These are phyloP conservation scores for Exophiala aquamarina DNA, from an alignment of 2,329 filamentous ascomycete species.

Conservation along the genomic window DNA sequence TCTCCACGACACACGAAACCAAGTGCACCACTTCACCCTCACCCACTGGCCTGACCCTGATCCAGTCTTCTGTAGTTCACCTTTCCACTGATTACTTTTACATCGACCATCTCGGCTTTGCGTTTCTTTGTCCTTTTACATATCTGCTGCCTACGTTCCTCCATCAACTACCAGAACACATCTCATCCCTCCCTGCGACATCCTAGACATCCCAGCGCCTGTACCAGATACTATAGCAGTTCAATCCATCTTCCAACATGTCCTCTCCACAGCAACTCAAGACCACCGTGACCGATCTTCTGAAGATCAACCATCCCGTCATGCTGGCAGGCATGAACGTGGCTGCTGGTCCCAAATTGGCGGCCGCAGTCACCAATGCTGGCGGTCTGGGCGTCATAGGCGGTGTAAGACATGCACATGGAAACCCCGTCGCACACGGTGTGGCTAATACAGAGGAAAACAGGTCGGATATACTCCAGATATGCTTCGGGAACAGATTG, in stretches of 20 bases:
- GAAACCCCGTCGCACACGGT: not conserved
- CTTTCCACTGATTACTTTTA: not conserved
- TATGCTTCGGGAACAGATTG: slow-evolving; percentile 93
- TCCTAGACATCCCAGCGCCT: not conserved
- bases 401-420: slow-evolving; percentile 56
- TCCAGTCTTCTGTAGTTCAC: too few species aligned
- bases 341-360: slow-evolving; percentile 91
- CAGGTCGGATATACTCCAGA: slow-evolving; percentile 82
- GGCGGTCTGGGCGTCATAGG: slow-evolving; percentile 96
- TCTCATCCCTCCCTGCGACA: not conserved
- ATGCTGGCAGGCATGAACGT: slow-evolving; percentile 99
- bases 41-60: too few species aligned
- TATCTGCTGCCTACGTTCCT: not conserved
- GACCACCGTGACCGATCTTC: slow-evolving; percentile 89
- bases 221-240: not conserved
- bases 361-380: slow-evolving; percentile 94
- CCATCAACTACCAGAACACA: not conserved
- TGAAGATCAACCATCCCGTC: slow-evolving; percentile 96
- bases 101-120: not conserved
- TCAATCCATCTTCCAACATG: slow-evolving; percentile 20
- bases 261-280: slow-evolving; percentile 72
- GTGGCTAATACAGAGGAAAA: not conserved
- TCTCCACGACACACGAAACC: not conserved
- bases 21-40: not conserved
- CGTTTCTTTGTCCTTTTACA: not conserved